Evolutionary conservation across 2,329 filamentous ascomycete genomes (phyloP).

Genomic region (Alternaria sp.): DNA sequence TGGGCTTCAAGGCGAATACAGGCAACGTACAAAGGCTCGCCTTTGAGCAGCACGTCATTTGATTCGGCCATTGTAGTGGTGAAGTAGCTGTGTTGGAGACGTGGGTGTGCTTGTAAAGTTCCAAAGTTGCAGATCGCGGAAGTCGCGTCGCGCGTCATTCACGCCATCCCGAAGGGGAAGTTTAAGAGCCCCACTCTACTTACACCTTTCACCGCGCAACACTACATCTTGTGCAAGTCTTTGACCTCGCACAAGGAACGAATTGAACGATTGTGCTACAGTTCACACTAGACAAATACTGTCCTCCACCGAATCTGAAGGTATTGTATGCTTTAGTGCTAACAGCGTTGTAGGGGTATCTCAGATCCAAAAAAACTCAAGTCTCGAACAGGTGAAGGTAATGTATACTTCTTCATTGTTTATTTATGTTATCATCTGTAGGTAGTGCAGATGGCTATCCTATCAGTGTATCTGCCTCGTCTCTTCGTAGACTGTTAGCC

Average conservation of each 20-base stretch:
- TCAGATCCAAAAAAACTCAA: no score
- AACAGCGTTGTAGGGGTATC: no score
- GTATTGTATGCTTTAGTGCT: no score
- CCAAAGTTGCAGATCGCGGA: constrained; percentile 17
- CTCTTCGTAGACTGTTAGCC: not conserved
- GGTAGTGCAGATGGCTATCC: not conserved
- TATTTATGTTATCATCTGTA: not conserved
- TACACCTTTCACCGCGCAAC: not conserved
- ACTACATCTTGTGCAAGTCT: not conserved
- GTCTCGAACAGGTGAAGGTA: not conserved
- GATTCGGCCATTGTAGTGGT: constrained; percentile 19
- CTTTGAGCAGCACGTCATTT: constrained; percentile 34
- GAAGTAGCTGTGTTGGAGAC: not conserved
- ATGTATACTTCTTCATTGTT: not conserved
- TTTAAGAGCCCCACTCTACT: constrained; percentile 12
- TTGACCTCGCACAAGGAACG: not conserved
- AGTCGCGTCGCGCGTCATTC: constrained; percentile 28
- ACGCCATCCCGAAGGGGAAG: constrained; percentile 27
- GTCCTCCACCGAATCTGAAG: not conserved
- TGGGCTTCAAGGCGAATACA: not conserved
- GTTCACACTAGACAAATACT: not conserved
- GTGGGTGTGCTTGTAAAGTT: constrained; percentile 5
- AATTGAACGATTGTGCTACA: no score
- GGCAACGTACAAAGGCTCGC: constrained; percentile 38
- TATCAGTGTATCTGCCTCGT: not conserved